Base-by-base conservation (phyloP, 2,329 filamentous ascomycete genomes). In the Ustulina deusta region DNA sequence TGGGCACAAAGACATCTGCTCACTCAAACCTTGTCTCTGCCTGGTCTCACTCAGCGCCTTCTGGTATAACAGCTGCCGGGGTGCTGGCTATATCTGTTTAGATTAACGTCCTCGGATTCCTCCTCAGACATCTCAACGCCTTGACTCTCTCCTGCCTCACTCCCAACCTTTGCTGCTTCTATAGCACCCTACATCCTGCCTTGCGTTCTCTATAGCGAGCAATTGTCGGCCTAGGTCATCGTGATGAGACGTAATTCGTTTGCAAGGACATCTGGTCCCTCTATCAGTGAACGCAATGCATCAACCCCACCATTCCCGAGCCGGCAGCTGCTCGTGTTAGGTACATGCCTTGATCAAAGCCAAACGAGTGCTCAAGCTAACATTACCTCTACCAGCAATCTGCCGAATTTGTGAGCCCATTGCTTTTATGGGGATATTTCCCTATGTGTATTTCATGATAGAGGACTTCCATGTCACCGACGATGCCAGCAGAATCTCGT, bases 341-440 rank as follows among this genome's bases (percentile, higher is more conserved):
- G 79, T 81, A 77, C 46, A 52, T 51, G 75, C 72, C 46, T 52
- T 40, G 40, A 59, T 46, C 55, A 15, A 61, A 56, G 40, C 17
- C 27, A 42, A 34, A 27, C 32, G 13, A 34, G 38, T 25, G 13
- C 27, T 42, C 15, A 34, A 32, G 44, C 65, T 72, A 66, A 72
- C 61, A 68, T 42, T 29, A 20, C 46, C 10, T 56, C 59, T 61
- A 72, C 48, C 71, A 97, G 94, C 94, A 52, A 86, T 97, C 77
- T 97, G 94, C 82, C 91, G 96, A 77, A 95, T 99, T 83, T 97
- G 94, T 85, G 96, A 99, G 79, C 96, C 96, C 60, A 98, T 99
- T 80, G 96, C 96, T 6, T 98, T 99, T 85, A 98, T 97, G 93
- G 97, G 94, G 61, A 97, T 98, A 74, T 98, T 99, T 79, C 96